Evolutionary conservation across 108 stramenopile genomes (phyloP).

Genomic region (Nitzschia sp.): DNA sequence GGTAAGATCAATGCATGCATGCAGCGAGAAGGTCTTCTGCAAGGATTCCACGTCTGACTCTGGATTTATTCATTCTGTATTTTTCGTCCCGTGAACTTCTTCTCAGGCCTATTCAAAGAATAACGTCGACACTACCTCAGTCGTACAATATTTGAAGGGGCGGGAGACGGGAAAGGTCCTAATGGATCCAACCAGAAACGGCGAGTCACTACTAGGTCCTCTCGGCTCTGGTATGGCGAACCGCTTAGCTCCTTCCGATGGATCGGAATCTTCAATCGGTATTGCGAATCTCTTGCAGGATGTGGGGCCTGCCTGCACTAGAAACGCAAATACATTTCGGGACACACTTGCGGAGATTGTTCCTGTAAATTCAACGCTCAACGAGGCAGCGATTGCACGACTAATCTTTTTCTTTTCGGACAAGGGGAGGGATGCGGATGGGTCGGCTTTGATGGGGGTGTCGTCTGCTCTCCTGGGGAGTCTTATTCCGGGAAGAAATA

Average conservation of each 20-base stretch:
- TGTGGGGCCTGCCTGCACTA: constrained; percentile 86
- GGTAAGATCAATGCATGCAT: constrained; percentile 21
- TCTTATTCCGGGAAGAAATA: constrained; percentile 49
- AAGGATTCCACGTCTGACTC: neutral
- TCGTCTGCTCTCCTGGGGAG: constrained; percentile 66
- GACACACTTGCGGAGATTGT: constrained; percentile 71
- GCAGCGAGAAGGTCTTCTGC: too few relatives aligned
- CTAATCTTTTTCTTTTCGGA: constrained; percentile 85
- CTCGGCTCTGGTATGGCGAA: constrained; percentile 35
- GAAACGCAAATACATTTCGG: constrained; percentile 62
- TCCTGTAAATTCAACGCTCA: constrained; percentile 38
- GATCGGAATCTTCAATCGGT: constrained; percentile 45
- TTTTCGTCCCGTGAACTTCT: neutral
- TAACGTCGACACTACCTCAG: constrained; percentile 1
- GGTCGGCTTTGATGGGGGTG: constrained; percentile 41
- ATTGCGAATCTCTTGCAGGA: constrained; percentile 81
- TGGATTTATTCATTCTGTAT: neutral
- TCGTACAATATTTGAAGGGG: constrained; percentile 16
- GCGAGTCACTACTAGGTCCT: constrained; percentile 25
- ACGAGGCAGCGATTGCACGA: constrained; percentile 78
- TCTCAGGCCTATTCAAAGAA: constrained; percentile 10
- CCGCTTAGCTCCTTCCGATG: constrained; percentile 39
- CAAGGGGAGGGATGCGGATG: constrained; percentile 42
- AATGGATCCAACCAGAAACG: constrained; percentile 18
- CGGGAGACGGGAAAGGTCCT: constrained; percentile 5